phyloP scores from a whole-genome alignment of 345 rosid genomes.

The Atalantia buxifolia region DNA sequence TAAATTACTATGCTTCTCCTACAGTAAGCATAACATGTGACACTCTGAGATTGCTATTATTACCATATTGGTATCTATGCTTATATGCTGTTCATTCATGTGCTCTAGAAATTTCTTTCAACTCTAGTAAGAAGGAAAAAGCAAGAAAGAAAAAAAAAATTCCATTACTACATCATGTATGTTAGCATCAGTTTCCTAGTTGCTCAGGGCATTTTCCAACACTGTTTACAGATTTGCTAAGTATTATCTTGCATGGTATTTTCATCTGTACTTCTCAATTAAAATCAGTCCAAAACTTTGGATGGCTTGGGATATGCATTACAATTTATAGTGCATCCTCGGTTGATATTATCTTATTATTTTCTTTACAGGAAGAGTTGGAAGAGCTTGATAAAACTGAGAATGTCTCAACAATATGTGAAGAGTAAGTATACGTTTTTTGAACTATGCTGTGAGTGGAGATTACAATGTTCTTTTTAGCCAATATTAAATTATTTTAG shows the following conservation, averaged over 20 bases:
- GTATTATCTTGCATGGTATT: background rate
- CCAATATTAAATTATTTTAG: background rate
- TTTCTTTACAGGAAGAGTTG: conserved; percentile 51
- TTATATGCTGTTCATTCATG: background rate
- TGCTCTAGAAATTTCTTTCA: background rate
- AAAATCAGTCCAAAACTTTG: background rate
- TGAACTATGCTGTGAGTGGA: background rate
- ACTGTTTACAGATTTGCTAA: background rate
- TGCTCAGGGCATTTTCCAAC: background rate
- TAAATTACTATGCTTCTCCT: background rate
- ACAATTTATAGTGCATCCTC: background rate
- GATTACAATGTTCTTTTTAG: background rate
- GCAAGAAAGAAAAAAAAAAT: background rate
- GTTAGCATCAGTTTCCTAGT: background rate
- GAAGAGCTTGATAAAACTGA: conserved; percentile 46
- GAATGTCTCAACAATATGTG: conserved; percentile 46
- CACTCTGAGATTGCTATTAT: background rate
- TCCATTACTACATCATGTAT: background rate
- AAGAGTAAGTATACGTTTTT: conserved; percentile 49
- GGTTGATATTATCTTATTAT: background rate
- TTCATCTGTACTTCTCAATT: background rate
- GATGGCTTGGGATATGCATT: background rate
- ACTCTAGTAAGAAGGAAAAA: background rate
- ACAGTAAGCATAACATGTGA: background rate
- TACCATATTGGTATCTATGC: background rate